Evolutionary conservation across 2,329 filamentous ascomycete species (phyloP).

Genomic region (Exophiala calicioides): DNA sequence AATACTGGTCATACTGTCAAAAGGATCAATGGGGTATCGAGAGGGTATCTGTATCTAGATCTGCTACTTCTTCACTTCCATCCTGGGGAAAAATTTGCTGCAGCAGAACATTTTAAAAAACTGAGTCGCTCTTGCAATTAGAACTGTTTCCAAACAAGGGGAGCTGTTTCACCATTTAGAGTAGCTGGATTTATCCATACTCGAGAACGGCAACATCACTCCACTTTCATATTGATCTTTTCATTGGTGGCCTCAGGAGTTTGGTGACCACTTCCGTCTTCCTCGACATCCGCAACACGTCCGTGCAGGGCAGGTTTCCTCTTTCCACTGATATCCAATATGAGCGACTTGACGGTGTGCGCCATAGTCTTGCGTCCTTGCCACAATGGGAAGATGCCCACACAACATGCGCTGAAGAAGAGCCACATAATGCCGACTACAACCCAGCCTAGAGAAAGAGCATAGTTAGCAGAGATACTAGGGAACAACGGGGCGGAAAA

Average conservation of each 20-base stretch:
- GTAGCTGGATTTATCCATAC: no score
- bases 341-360: slow-evolving; percentile 63
- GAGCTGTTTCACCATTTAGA: no score
- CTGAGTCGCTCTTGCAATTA: no score
- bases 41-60: no score
- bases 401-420: slow-evolving; percentile 69
- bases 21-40: no score
- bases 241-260: slow-evolving; percentile 55
- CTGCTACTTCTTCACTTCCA: no score
- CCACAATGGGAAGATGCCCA: slow-evolving; percentile 78
- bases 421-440: slow-evolving; percentile 77
- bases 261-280: slow-evolving; percentile 46
- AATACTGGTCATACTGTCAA: no score
- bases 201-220: no score
- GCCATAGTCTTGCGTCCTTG: slow-evolving; percentile 71
- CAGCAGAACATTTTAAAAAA: no score
- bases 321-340: slow-evolving; percentile 56
- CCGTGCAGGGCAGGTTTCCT: slow-evolving; percentile 37
- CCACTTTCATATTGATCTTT: no score
- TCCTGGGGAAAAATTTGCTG: no score
- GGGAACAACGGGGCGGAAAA: not conserved
- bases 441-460: slow-evolving; percentile 63
- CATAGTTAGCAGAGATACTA: not conserved
- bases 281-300: slow-evolving; percentile 32
- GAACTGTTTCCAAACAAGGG: no score